phyloP scores from a whole-genome alignment of 345 rosid species.

The Citrus reticulata region DNA sequence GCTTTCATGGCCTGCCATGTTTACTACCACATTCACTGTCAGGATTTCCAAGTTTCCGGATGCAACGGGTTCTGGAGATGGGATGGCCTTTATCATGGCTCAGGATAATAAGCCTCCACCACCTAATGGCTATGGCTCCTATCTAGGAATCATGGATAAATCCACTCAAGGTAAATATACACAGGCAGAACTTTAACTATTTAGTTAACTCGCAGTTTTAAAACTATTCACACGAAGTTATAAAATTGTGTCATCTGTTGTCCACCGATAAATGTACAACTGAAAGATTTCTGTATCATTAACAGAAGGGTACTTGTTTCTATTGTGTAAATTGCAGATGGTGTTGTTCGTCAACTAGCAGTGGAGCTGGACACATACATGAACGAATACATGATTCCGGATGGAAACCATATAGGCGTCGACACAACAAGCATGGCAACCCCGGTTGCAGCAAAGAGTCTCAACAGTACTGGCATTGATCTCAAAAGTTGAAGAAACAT shows the following conservation, averaged over 20 bases:
- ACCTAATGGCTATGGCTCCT: constrained; percentile 24
- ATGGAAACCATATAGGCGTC: constrained; percentile 34
- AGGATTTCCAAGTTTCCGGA: constrained; percentile 24
- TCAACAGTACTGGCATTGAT: constrained; percentile 28
- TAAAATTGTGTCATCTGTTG: no score
- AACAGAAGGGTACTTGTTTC: not conserved
- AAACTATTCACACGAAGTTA: no score
- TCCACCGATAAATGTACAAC: no score
- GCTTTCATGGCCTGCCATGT: constrained; percentile 31
- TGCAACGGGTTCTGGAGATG: constrained; percentile 21
- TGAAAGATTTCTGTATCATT: no score
- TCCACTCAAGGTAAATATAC: constrained; percentile 26
- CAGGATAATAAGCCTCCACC: constrained; percentile 26
- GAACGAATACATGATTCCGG: constrained; percentile 33
- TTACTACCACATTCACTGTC: constrained; percentile 35
- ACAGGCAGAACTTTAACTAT: no score
- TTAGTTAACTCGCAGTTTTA: no score
- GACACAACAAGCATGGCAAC: constrained; percentile 23
- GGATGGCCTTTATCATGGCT: constrained; percentile 32
- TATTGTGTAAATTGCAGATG: constrained; percentile 12
- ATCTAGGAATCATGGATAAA: constrained; percentile 33
- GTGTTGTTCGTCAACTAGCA: constrained; percentile 25
- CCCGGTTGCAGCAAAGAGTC: constrained; percentile 18
- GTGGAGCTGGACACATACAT: constrained; percentile 41
- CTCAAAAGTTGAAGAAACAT: constrained; percentile 38